phyloP scores from a whole-genome alignment of 2,329 filamentous ascomycete genomes.

The Coniella vitis region DNA sequence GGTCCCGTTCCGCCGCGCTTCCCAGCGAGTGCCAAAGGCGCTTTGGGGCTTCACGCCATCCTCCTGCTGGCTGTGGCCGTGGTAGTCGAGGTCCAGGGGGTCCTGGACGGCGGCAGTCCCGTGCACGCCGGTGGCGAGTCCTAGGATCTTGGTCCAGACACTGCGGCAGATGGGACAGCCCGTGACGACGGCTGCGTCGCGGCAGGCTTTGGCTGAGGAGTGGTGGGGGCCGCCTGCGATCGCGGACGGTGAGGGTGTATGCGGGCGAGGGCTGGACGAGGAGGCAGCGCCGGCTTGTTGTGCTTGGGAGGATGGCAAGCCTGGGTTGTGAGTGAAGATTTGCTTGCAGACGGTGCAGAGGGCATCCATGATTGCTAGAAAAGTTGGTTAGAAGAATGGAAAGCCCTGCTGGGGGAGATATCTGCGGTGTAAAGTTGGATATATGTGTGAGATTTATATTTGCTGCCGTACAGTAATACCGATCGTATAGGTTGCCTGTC shows the following conservation, averaged over 20 bases:
- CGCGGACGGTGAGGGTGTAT: not conserved
- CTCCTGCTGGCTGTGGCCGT: not conserved
- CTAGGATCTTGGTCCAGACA: not conserved
- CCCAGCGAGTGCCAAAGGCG: not conserved
- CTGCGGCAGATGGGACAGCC: not conserved
- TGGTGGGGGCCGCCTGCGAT: not conserved
- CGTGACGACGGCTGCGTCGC: not conserved
- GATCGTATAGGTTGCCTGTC: too few species aligned
- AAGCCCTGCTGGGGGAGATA: too few species aligned
- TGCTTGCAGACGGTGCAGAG: not conserved
- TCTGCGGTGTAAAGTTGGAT: too few species aligned
- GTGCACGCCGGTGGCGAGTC: not conserved
- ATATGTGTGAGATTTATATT: too few species aligned
- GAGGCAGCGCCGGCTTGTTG: too few species aligned
- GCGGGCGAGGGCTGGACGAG: too few species aligned
- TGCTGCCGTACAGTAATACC: too few species aligned
- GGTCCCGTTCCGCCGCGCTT: not conserved
- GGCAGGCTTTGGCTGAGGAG: not conserved
- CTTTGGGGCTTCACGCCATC: not conserved
- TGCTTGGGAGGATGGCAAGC: too few species aligned
- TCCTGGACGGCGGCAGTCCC: too few species aligned
- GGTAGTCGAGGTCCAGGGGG: too few species aligned
- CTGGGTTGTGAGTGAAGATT: not conserved
- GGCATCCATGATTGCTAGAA: not conserved
- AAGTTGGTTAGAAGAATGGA: too few species aligned